These are phyloP conservation scores for Sporothrix phasma DNA, from an alignment of 2,329 filamentous ascomycete genomes.

Conservation along the genomic window DNA sequence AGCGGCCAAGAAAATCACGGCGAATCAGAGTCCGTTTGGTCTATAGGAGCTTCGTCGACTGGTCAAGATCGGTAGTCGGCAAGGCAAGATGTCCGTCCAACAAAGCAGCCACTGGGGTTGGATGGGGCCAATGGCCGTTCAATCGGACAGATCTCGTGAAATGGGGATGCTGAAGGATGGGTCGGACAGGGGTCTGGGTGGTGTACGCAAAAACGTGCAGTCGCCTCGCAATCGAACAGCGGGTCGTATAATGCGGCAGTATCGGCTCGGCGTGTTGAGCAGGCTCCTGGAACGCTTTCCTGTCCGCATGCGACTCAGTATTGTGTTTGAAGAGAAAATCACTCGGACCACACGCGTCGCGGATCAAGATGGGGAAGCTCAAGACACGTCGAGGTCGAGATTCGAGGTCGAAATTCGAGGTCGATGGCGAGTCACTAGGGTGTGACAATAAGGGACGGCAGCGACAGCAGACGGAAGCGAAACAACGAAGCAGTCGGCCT, in stretches of 20 bases:
- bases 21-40: background rate
- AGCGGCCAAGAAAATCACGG: background rate
- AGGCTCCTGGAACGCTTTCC: background rate
- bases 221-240: background rate
- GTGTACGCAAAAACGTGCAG: background rate
- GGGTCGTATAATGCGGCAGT: slow-evolving; percentile 4
- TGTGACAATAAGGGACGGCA: background rate
- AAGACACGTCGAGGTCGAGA: background rate
- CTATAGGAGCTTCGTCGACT: background rate
- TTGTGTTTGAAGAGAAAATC: background rate
- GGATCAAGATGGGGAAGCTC: background rate
- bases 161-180: background rate
- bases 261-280: background rate
- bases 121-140: background rate
- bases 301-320: background rate
- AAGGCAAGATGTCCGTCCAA: background rate
- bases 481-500: background rate
- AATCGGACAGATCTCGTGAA: background rate
- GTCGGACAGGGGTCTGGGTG: background rate
- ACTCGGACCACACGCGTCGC: background rate
- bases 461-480: background rate
- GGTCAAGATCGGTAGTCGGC: background rate
- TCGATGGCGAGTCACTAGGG: background rate
- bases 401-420: background rate
- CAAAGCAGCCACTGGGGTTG: background rate